These are phyloP conservation scores for Arabidopsis arenosa DNA, from an alignment of 345 rosid species.

Conservation along the genomic window DNA sequence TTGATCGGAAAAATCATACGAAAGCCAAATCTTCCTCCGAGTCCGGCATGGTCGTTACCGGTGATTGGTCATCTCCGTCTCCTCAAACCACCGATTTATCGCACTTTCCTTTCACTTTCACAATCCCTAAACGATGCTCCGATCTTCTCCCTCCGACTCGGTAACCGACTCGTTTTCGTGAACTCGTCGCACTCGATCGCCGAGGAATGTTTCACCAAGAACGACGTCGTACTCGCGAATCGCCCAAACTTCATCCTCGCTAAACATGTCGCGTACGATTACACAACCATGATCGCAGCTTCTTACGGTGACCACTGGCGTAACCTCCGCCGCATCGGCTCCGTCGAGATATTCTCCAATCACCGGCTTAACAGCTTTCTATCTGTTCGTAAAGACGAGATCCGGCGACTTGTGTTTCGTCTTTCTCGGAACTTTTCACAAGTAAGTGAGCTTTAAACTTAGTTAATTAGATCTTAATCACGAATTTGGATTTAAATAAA, in stretches of 20 bases:
- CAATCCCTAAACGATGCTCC: conserved; percentile 47
- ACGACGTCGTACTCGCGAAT: conserved; percentile 59
- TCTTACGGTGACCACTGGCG: conserved; percentile 68
- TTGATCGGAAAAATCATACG: conserved; percentile 10
- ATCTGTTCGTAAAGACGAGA: conserved; percentile 50
- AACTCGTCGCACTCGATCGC: conserved; percentile 48
- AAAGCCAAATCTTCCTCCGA: conserved; percentile 52
- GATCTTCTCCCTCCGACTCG: conserved; percentile 56
- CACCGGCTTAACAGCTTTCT: conserved; percentile 46
- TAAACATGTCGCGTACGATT: conserved; percentile 48
- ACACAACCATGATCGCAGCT: conserved; percentile 44
- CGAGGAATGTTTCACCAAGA: conserved; percentile 62
- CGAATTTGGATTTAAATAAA: not conserved
- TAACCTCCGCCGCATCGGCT: conserved; percentile 57
- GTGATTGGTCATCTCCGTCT: conserved; percentile 44
- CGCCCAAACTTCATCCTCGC: conserved; percentile 43
- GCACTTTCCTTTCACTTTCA: conserved; percentile 35
- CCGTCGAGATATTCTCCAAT: conserved; percentile 52
- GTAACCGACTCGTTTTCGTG: conserved; percentile 50
- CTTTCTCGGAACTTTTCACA: conserved; percentile 32
- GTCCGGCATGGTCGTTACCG: conserved; percentile 46
- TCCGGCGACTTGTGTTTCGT: conserved; percentile 40
- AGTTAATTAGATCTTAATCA: not conserved
- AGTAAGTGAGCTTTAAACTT: conserved; percentile 6
- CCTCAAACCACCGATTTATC: conserved; percentile 39